phyloP scores from a whole-genome alignment of 148 eudicot genomes.

The Fagopyrum homotropicum region DNA sequence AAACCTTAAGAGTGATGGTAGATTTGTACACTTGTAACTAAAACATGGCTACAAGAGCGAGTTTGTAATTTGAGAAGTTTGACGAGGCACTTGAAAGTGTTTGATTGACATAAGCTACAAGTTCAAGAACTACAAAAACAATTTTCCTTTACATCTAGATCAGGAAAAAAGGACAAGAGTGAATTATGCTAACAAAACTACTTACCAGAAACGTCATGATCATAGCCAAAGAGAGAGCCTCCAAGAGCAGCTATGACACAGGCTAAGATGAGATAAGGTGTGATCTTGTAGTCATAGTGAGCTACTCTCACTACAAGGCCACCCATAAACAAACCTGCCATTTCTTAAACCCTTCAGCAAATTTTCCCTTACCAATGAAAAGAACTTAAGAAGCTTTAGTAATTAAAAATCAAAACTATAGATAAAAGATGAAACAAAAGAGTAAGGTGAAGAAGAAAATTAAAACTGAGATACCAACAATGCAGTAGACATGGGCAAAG shows the following conservation, averaged over 20 bases:
- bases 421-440: no score
- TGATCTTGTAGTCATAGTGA: constrained; percentile 58
- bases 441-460: no score
- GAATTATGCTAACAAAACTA: not conserved
- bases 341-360: constrained; percentile 11
- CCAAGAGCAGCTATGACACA: constrained; percentile 74
- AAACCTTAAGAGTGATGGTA: no score
- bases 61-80: no score
- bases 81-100: no score
- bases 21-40: no score
- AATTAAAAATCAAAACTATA: no score
- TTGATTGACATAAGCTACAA: not conserved
- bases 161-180: not conserved
- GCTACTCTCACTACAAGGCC: constrained; percentile 40
- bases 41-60: no score
- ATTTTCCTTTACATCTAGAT: no score
- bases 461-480: no score
- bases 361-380: not conserved
- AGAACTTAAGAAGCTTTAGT: no score
- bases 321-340: constrained; percentile 52
- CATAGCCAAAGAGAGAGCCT: constrained; percentile 85
- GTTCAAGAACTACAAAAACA: not conserved
- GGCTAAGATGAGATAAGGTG: constrained; percentile 55
- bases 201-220: constrained; percentile 82
- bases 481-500: no score